Percentiles rank a stretch among this genome's conserved stretches.
Conservation (phyloP, 805 yeast genomes). For the Nakazawaea populi region DNA sequence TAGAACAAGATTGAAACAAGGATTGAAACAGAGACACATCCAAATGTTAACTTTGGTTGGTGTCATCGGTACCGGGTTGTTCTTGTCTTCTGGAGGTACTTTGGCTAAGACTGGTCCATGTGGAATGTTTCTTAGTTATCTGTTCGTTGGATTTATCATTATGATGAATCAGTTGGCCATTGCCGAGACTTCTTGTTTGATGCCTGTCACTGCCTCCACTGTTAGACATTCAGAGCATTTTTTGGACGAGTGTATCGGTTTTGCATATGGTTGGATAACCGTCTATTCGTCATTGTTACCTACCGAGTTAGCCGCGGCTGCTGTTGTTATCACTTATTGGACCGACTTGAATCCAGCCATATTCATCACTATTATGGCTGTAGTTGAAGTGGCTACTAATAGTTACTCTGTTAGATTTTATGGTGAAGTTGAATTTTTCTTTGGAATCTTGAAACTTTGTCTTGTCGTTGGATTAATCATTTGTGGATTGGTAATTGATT, state of each 20-base stretch:
- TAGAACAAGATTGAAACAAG: conserved; percentile 11
- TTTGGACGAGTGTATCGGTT: conserved; percentile 32
- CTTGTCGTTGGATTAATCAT: conserved; percentile 40
- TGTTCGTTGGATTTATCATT: conserved; percentile 27
- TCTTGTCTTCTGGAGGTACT: conserved; percentile 31
- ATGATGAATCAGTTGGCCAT: conserved; percentile 27
- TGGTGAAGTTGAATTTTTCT: conserved; percentile 43
- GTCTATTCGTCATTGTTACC: conserved; percentile 42
- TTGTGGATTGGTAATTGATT: conserved; percentile 39
- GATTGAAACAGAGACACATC: conserved; percentile 32
- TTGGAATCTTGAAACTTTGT: conserved; percentile 37
- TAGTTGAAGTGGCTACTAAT: conserved; percentile 31
- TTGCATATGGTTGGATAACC: conserved; percentile 30
- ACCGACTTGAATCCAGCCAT: conserved; percentile 36
- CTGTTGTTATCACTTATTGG: conserved; percentile 41
- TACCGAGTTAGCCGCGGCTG: conserved; percentile 45
- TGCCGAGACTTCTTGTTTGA: conserved; percentile 31
- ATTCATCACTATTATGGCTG: conserved; percentile 37
- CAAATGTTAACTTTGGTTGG: conserved; percentile 36
- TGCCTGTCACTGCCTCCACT: conserved; percentile 33
- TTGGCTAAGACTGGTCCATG: conserved; percentile 29
- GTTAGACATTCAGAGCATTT: conserved; percentile 30
- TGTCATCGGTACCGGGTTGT: conserved; percentile 32
- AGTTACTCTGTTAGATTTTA: conserved; percentile 33
- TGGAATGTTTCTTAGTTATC: conserved; percentile 26